Conservation (phyloP, 306 rosid genomes). For the Vigna trinervia region DNA sequence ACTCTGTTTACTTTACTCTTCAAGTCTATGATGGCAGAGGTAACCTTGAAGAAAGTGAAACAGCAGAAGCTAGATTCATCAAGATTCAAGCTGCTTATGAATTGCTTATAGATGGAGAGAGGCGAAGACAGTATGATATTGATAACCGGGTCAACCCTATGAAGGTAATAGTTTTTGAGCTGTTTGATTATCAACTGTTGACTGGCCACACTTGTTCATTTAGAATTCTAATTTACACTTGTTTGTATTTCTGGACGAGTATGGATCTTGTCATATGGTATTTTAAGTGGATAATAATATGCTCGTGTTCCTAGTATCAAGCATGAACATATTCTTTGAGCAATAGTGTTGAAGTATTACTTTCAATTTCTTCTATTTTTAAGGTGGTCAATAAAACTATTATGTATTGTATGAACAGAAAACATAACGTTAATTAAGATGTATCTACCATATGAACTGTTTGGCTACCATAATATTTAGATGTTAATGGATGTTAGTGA, state of each 20-base stretch:
- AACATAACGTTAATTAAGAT: no score
- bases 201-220: not conserved
- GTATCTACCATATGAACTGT: not conserved
- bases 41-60: constrained; percentile 92
- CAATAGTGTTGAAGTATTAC: not conserved
- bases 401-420: no score
- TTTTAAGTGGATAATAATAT: constrained; percentile 1
- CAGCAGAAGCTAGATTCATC: constrained; percentile 91
- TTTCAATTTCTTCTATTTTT: not conserved
- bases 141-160: constrained; percentile 86
- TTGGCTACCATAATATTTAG: not conserved
- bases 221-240: not conserved
- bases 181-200: constrained; percentile 7
- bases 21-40: constrained; percentile 91
- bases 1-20: constrained; percentile 39
- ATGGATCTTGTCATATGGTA: constrained; percentile 9
- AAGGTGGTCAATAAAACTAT: not conserved
- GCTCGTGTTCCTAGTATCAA: constrained; percentile 6
- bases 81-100: constrained; percentile 99
- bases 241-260: not conserved
- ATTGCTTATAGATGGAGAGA: constrained; percentile 72
- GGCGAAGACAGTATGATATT: constrained; percentile 74
- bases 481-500: not conserved
- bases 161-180: constrained; percentile 68
- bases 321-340: constrained; percentile 13